These are phyloP conservation scores for Botryotinia narcissicola DNA, from an alignment of 2,329 filamentous ascomycete species.

Conservation along the genomic window DNA sequence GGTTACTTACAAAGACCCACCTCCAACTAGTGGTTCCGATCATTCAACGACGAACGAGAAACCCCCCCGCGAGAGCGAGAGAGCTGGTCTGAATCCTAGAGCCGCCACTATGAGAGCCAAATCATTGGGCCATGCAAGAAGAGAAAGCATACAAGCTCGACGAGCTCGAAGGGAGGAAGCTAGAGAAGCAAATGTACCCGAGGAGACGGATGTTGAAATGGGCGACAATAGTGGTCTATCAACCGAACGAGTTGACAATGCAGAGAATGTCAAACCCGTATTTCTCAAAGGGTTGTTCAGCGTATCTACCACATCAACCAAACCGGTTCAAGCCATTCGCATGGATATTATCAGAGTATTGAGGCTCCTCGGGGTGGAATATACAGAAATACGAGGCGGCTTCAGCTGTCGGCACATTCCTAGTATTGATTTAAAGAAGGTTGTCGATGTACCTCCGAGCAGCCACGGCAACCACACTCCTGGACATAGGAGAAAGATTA, in stretches of 20 bases:
- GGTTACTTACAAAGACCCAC: constrained; percentile 59
- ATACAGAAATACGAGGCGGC: constrained; percentile 86
- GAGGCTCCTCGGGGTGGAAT: constrained; percentile 84
- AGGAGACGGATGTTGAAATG: constrained; percentile 84
- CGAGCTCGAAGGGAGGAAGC: constrained; percentile 70
- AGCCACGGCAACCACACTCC: constrained; percentile 49
- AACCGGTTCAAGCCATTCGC: constrained; percentile 81
- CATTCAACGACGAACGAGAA: constrained; percentile 59
- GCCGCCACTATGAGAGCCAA: constrained; percentile 72
- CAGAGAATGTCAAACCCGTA: constrained; percentile 86
- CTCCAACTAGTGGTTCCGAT: constrained; percentile 76
- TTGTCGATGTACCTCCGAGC: constrained; percentile 59
- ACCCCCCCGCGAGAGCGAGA: constrained; percentile 45
- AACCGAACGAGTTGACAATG: constrained; percentile 60
- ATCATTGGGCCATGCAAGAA: constrained; percentile 82
- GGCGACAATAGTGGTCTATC: constrained; percentile 60
- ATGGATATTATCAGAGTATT: constrained; percentile 88
- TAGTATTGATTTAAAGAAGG: constrained; percentile 81
- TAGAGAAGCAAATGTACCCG: constrained; percentile 75
- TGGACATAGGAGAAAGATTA: constrained; percentile 74
- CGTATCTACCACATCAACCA: constrained; percentile 92
- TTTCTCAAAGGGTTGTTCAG: constrained; percentile 96
- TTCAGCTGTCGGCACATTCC: constrained; percentile 87
- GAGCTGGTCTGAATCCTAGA: constrained; percentile 48
- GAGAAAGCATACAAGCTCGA: constrained; percentile 89